Evolutionary conservation across 2,329 filamentous ascomycete species (phyloP).

Genomic region (Ceratocystiopsis sp.): DNA sequence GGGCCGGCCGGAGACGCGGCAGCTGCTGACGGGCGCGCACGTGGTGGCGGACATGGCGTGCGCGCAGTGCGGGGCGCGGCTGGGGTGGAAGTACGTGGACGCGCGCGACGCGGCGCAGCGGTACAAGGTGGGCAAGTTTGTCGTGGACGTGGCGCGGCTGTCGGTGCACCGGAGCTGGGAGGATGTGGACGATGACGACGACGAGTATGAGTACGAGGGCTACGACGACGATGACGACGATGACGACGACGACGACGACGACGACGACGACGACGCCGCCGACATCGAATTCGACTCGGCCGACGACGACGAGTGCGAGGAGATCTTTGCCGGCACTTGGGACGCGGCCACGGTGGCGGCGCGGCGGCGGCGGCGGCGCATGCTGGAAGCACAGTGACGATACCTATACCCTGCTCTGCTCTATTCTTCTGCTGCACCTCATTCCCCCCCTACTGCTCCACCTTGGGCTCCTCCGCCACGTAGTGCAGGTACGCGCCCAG

Average conservation of each 20-base stretch:
- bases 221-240: slow-evolving; percentile 5
- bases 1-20: slow-evolving; percentile 35
- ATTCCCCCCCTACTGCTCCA: slow-evolving; percentile 2
- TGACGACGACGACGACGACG: neutral
- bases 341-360: slow-evolving; percentile 33
- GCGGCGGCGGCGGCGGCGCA: slow-evolving; percentile 18
- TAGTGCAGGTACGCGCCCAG: slow-evolving; percentile 92
- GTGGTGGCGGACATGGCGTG: slow-evolving; percentile 48
- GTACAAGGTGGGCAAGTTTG: slow-evolving; percentile 55
- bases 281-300: slow-evolving; percentile 40
- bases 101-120: slow-evolving; percentile 40
- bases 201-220: slow-evolving; percentile 4
- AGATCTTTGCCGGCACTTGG: slow-evolving; percentile 46
- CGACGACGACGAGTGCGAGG: slow-evolving; percentile 50
- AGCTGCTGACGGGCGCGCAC: slow-evolving; percentile 45
- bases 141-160: slow-evolving; percentile 44
- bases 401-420: slow-evolving; percentile 1
- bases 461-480: slow-evolving; percentile 68
- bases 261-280: slow-evolving; percentile 4
- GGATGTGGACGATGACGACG: slow-evolving; percentile 15
- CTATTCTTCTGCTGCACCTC: neutral
- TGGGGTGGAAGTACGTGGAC: slow-evolving; percentile 55
- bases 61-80: slow-evolving; percentile 32
- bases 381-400: no score
- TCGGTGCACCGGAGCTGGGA: slow-evolving; percentile 37